Percentiles rank a stretch among this genome's conserved stretches.
Evolutionary conservation across 108 stramenopile species (phyloP).

Genomic region (Aurantiochytrium sp.): DNA sequence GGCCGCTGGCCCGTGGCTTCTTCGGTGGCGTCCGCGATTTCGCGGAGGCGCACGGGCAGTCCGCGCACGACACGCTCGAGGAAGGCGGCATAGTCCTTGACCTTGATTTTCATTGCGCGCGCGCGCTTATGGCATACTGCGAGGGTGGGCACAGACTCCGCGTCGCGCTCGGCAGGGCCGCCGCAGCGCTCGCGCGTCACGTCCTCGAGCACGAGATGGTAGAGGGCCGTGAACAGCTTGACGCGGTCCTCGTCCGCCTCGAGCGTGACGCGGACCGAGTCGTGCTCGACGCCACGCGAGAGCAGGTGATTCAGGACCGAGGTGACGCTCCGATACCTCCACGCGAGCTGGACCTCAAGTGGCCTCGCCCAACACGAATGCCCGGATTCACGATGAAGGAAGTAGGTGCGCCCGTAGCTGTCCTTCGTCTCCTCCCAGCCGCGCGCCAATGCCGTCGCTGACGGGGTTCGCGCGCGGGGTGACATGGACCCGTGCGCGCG

Average conservation of each 20-base stretch:
- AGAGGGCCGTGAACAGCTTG: not conserved
- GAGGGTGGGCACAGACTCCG: not conserved
- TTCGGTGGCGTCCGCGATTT: not conserved
- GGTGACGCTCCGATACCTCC: not conserved
- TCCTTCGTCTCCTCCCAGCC: not conserved
- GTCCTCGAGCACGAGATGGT: not conserved
- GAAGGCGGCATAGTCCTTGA: not conserved
- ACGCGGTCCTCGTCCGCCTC: slow-evolving; percentile 14
- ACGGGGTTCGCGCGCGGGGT: not conserved
- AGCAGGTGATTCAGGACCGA: not conserved
- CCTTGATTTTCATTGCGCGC: not conserved
- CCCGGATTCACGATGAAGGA: not conserved
- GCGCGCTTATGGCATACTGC: not conserved
- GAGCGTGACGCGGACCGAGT: not conserved
- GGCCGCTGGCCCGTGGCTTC: not conserved
- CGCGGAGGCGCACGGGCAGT: not conserved
- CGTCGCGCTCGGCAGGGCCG: not conserved
- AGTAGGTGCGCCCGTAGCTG: not conserved
- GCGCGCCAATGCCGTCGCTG: not conserved
- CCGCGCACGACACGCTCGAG: not conserved
- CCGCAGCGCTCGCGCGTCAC: not conserved
- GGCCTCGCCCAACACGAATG: not conserved
- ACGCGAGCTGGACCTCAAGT: not conserved
- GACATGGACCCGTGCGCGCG: not conserved
- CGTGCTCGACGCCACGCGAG: not conserved